Percentiles rank a stretch among this genome's conserved stretches.
Conservation (phyloP, 2,329 filamentous ascomycete genomes). For the Exophiala phaeomuriformis region DNA sequence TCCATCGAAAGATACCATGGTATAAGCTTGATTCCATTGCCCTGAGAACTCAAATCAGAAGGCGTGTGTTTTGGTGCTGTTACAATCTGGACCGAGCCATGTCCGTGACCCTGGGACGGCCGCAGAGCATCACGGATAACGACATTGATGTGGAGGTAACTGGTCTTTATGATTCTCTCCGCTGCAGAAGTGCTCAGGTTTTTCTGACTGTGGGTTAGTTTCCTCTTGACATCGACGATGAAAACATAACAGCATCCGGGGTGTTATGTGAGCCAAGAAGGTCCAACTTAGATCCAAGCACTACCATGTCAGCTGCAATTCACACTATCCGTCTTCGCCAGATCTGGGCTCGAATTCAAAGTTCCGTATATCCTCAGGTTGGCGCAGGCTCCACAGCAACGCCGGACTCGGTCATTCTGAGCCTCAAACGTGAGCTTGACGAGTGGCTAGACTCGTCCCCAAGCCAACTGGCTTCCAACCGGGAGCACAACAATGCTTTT, state of each 20-base stretch:
- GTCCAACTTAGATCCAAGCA: slow-evolving; percentile 14
- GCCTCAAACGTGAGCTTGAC: slow-evolving; percentile 26
- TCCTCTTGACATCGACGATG: slow-evolving; percentile 10
- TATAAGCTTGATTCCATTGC: slow-evolving; percentile 20
- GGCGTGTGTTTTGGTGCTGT: slow-evolving; percentile 40
- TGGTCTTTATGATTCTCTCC: not conserved
- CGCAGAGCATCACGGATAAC: slow-evolving; percentile 37
- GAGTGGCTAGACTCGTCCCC: slow-evolving; percentile 26
- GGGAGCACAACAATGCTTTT: slow-evolving; percentile 29
- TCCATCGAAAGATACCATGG: slow-evolving; percentile 20
- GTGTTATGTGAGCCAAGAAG: not conserved
- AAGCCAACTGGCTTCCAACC: slow-evolving; percentile 14
- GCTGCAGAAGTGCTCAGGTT: too few species aligned
- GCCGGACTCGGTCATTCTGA: slow-evolving; percentile 8
- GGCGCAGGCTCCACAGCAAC: slow-evolving; percentile 15
- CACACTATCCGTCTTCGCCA: slow-evolving; percentile 28
- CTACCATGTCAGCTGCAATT: slow-evolving; percentile 27
- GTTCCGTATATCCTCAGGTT: slow-evolving; percentile 22
- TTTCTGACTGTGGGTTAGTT: slow-evolving; percentile 4
- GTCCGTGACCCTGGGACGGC: slow-evolving; percentile 36
- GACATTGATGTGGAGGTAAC: slow-evolving; percentile 34
- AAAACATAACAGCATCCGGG: slow-evolving; percentile 3
- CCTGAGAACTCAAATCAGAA: slow-evolving; percentile 36
- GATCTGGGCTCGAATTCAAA: slow-evolving; percentile 26
- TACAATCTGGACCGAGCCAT: slow-evolving; percentile 40